These are phyloP conservation scores for Avena atlantica DNA, from an alignment of 176 grass and related monocot species.

Conservation along the genomic window DNA sequence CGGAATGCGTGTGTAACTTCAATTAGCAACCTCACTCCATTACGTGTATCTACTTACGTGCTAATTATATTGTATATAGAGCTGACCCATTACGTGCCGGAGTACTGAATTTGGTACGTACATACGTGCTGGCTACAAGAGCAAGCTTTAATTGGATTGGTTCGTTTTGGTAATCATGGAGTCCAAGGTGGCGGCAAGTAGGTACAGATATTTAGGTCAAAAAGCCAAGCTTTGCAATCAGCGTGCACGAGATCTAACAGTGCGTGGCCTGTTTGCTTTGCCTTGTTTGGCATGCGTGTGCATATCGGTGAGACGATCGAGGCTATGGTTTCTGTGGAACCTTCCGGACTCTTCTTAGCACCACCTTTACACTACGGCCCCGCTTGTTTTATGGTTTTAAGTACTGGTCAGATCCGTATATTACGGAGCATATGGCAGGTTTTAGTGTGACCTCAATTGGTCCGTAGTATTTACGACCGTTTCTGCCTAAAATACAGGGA, in stretches of 20 bases:
- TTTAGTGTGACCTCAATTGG: too few species aligned
- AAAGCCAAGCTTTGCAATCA: conserved; percentile 31
- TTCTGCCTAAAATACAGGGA: too few species aligned
- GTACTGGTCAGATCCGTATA: too few species aligned
- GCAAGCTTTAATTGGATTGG: conserved; percentile 23
- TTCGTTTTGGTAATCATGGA: conserved; percentile 10
- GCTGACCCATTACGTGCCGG: background rate
- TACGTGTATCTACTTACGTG: conserved; percentile 1
- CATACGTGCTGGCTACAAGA: background rate
- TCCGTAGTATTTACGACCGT: too few species aligned
- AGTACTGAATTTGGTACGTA: background rate
- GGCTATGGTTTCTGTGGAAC: background rate
- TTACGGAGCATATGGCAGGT: too few species aligned
- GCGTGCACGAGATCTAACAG: background rate
- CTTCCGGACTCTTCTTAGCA: background rate
- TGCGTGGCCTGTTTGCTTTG: background rate
- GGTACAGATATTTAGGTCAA: conserved; percentile 22
- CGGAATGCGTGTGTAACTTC: background rate
- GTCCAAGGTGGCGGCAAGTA: conserved; percentile 18
- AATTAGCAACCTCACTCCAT: background rate
- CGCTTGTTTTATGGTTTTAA: too few species aligned
- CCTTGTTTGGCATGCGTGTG: background rate
- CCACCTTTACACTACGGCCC: too few species aligned
- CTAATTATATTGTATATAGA: background rate
- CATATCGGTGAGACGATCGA: background rate